Conservation (phyloP, 73 alveolate genomes). For the Symbiodinium pilosum region DNA sequence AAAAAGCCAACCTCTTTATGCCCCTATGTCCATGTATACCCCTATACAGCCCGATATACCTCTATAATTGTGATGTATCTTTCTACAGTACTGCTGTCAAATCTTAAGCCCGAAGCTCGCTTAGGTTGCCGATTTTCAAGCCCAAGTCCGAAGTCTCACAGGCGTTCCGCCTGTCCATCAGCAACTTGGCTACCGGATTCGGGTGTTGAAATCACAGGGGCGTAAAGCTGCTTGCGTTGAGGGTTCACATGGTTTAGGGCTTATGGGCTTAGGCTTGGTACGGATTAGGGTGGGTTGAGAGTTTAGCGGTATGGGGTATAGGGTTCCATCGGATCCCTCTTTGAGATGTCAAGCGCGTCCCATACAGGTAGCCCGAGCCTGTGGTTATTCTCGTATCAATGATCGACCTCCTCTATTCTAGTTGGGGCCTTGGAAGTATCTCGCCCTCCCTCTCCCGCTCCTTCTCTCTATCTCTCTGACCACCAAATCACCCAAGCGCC, state of each 20-base stretch:
- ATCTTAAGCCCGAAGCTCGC: neutral
- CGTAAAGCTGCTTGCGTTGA: neutral
- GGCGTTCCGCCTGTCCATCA: slow-evolving; percentile 63
- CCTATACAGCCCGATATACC: too few relatives aligned
- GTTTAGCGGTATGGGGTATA: neutral
- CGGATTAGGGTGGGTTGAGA: neutral
- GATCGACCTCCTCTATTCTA: too few relatives aligned
- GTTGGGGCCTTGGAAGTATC: too few relatives aligned
- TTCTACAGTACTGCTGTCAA: too few relatives aligned
- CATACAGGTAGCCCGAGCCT: too few relatives aligned
- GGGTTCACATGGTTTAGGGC: neutral
- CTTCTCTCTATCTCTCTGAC: too few relatives aligned
- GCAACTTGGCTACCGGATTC: neutral
- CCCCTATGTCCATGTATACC: neutral
- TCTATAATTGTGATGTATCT: too few relatives aligned
- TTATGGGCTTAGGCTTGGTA: neutral
- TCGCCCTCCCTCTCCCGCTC: too few relatives aligned
- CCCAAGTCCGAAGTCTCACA: slow-evolving; percentile 22
- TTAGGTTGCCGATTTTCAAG: neutral
- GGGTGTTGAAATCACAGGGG: neutral
- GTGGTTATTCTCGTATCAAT: too few relatives aligned
- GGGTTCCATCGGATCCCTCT: neutral
- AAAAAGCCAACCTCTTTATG: neutral
- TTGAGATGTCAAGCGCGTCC: too few relatives aligned
- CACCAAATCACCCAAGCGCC: too few relatives aligned